Evolutionary conservation across 2,329 filamentous ascomycete species (phyloP).

Genomic region (Epichloe sylvatica): DNA sequence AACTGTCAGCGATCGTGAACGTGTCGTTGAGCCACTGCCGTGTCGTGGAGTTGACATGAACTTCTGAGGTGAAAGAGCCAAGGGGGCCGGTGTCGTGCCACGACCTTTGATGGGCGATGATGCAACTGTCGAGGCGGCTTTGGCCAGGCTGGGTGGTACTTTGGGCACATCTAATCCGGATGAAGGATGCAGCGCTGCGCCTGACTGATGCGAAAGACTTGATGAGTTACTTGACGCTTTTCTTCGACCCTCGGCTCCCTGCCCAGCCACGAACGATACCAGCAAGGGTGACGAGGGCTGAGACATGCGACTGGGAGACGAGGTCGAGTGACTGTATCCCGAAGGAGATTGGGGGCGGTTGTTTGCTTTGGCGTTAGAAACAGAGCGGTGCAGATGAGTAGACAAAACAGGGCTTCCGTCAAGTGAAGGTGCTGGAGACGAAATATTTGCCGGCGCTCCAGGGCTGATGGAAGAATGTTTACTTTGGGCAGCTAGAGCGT

Average conservation of each 20-base stretch:
- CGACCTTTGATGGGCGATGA: slow-evolving; percentile 45
- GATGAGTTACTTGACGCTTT: slow-evolving; percentile 90
- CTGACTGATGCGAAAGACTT: slow-evolving; percentile 63
- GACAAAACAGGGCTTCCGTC: slow-evolving; percentile 78
- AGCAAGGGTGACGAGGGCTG: slow-evolving; percentile 61
- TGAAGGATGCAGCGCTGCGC: slow-evolving; percentile 52
- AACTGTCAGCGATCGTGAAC: slow-evolving; percentile 79
- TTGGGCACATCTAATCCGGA: slow-evolving; percentile 61
- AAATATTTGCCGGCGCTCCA: slow-evolving; percentile 25
- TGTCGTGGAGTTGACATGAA: slow-evolving; percentile 46
- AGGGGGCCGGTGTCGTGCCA: slow-evolving; percentile 33
- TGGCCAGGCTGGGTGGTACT: slow-evolving; percentile 43
- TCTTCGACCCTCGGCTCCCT: slow-evolving; percentile 60
- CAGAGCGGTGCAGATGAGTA: slow-evolving; percentile 64
- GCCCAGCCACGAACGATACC: slow-evolving; percentile 86
- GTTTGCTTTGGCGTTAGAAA: slow-evolving; percentile 67
- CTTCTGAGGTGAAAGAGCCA: slow-evolving; percentile 51
- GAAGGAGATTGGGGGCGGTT: slow-evolving; percentile 82
- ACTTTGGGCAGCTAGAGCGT: slow-evolving; percentile 60
- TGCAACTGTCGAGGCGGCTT: slow-evolving; percentile 40
- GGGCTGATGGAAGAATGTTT: slow-evolving; percentile 36
- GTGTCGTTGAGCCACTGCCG: slow-evolving; percentile 44
- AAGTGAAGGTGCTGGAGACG: slow-evolving; percentile 53
- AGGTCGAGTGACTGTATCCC: slow-evolving; percentile 60
- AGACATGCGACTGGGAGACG: slow-evolving; percentile 73